Evolutionary conservation across 2,329 filamentous ascomycete genomes (phyloP), one percentile per base, ranked within the genome.

Genomic region (Paecilomyces niveus): DNA sequence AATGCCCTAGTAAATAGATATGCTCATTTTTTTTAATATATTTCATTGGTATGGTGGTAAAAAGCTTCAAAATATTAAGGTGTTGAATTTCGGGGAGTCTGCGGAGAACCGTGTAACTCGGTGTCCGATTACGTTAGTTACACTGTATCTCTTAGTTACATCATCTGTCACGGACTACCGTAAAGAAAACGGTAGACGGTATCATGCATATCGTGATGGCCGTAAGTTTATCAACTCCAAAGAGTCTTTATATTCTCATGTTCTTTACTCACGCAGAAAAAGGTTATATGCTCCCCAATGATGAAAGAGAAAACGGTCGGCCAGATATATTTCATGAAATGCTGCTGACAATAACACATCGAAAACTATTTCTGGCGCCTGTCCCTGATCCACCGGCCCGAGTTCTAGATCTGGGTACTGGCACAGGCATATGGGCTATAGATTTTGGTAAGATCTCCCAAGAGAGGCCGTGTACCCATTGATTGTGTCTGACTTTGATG

Each of bases 101-200:
- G n/a, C n/a, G n/a, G n/a, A n/a, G n/a, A n/a, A n/a, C n/a, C n/a
- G n/a, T n/a, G n/a, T n/a, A n/a, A n/a, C n/a, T n/a, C n/a, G n/a
- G n/a, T n/a, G n/a, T n/a, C n/a, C n/a, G n/a, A n/a, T n/a, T n/a
- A n/a, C n/a, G n/a, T n/a, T 11, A 33, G 22, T 22, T 57, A 31
- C 49, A 52, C 24, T n/a, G 26, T 45, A 5, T 57, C 55, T 8
- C 45, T n/a, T n/a, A n/a, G n/a, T 57, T n/a, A 57, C 50, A 2
- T 57, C 55, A 15, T 57, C 55, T 11, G 22, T 57, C 10, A 10
- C 53, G 21, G 55, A 61, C n/a, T 65, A 69, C 57, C 60, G 62
- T 22, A 65, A 59, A 54, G 72, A 74, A 60, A 71, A 74, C 60
- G 71, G 70, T 8, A 65, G 72, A 50, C 67, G 69, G 5, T 73